A percentile compares a stretch with the other conserved stretches of the same genome.
phyloP scores from a whole-genome alignment of 768 basidiomycete species.

The Kwoniella mangroviensis region DNA sequence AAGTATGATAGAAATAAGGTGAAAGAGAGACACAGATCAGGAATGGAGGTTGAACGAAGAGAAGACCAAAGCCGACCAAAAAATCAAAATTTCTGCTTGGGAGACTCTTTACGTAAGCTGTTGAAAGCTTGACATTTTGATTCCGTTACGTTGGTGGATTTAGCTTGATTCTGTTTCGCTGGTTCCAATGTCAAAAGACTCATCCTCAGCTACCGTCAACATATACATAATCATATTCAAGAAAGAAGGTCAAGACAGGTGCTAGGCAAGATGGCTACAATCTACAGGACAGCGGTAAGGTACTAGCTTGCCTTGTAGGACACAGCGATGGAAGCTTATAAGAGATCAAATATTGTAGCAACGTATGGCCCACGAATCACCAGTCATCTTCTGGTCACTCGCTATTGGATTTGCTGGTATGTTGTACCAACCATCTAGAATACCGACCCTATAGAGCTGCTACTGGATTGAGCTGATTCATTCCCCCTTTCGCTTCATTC shows the following conservation, averaged over 20 bases:
- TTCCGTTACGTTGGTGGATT: slow-evolving; percentile 11
- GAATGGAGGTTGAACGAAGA: not conserved
- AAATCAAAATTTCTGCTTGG: slow-evolving; percentile 17
- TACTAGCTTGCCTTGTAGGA: not conserved
- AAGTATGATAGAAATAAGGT: not conserved
- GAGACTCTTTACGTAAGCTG: slow-evolving; percentile 3
- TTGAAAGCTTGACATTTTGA: slow-evolving; percentile 5
- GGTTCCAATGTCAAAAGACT: not conserved
- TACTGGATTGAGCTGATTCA: not conserved
- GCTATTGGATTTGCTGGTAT: slow-evolving; percentile 66
- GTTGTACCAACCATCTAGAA: slow-evolving; percentile 7
- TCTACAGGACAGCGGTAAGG: slow-evolving; percentile 56
- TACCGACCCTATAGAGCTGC: not conserved
- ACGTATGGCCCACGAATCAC: slow-evolving; percentile 87
- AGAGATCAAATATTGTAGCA: slow-evolving; percentile 63
- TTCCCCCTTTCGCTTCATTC: not conserved
- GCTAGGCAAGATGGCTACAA: slow-evolving; percentile 44
- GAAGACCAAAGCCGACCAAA: not conserved
- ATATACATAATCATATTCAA: not conserved
- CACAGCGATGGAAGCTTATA: slow-evolving; percentile 17
- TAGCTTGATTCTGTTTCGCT: slow-evolving; percentile 15
- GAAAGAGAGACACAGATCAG: slow-evolving; percentile 5
- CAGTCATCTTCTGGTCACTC: slow-evolving; percentile 86
- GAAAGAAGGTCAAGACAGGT: not conserved
- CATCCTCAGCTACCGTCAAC: not conserved